Evolutionary conservation across 225 moss, liverwort and hornwort species (phyloP).

Genomic region (Thuidium tamariscinum): DNA sequence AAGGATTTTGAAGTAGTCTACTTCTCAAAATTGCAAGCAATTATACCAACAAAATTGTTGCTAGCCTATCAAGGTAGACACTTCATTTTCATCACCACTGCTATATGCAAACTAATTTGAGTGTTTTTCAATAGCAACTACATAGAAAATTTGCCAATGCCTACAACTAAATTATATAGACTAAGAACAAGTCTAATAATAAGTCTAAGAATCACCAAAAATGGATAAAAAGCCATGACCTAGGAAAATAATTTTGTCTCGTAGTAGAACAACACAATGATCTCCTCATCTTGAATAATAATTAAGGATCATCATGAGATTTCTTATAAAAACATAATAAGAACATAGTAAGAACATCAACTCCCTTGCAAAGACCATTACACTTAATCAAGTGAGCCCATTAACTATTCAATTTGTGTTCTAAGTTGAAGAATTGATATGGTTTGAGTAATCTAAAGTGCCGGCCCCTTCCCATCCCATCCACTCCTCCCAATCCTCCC

Average conservation of each 20-base stretch:
- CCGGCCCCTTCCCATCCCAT: conserved; percentile 61
- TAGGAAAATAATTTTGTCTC: neutral
- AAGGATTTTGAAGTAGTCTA: neutral
- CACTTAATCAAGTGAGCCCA: neutral
- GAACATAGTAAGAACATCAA: fast-evolving
- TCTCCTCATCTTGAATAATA: neutral
- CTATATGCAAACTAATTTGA: neutral
- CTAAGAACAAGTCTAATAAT: neutral
- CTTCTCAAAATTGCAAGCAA: neutral
- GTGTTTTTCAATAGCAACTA: neutral
- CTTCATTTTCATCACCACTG: neutral
- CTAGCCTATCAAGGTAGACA: neutral
- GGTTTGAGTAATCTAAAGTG: conserved; percentile 24
- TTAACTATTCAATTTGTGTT: fast-evolving
- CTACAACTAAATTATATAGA: neutral
- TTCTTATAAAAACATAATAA: neutral
- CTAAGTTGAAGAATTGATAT: neutral
- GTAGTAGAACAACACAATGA: fast-evolving
- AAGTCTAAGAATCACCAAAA: neutral
- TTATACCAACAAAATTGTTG: neutral
- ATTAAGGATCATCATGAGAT: neutral
- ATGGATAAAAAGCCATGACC: neutral
- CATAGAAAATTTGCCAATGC: neutral
- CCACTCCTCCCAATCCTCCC: conserved; percentile 74
- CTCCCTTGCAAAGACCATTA: neutral